These are phyloP conservation scores for Mucor plumbeus DNA, from an alignment of 371 early-diverging fungal species.

Conservation along the genomic window DNA sequence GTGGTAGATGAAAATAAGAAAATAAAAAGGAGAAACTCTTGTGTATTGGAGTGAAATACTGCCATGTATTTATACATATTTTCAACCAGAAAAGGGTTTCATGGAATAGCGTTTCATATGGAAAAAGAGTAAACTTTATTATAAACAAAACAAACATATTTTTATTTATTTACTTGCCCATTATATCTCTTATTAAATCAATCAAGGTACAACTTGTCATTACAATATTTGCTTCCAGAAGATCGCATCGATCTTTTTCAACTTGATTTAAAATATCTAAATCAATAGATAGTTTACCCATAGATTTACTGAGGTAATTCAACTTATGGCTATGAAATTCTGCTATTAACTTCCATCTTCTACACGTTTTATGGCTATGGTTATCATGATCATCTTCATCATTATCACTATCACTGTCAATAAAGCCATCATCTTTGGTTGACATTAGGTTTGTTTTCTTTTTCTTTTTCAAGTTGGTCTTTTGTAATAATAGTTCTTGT, in stretches of 20 bases:
- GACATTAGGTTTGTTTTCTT: not conserved
- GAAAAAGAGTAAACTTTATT: conserved; percentile 20
- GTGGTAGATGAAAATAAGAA: not conserved
- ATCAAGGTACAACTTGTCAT: conserved; percentile 49
- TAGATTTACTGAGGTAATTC: conserved; percentile 33
- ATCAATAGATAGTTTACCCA: conserved; percentile 44
- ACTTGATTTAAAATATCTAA: conserved; percentile 31
- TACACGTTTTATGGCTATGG: conserved; percentile 29
- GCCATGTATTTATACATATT: not conserved
- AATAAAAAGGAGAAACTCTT: not conserved
- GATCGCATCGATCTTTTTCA: conserved; percentile 26
- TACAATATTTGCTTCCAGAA: conserved; percentile 38
- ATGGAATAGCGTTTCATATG: not conserved
- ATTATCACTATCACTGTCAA: conserved; percentile 34
- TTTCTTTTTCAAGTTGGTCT: conserved; percentile 1
- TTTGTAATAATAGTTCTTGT: not conserved
- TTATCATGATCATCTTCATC: conserved; percentile 35
- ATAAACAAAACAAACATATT: conserved; percentile 6
- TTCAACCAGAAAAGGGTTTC: not conserved
- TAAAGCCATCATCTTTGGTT: conserved; percentile 16
- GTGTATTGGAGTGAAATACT: not conserved
- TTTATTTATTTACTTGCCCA: conserved; percentile 4
- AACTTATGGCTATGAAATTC: conserved; percentile 49
- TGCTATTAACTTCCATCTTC: conserved; percentile 34
- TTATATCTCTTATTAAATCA: conserved; percentile 32